These are phyloP conservation scores for Nothophaeocryptopus gaeumannii DNA, from an alignment of 2,329 filamentous ascomycete species.

Conservation along the genomic window DNA sequence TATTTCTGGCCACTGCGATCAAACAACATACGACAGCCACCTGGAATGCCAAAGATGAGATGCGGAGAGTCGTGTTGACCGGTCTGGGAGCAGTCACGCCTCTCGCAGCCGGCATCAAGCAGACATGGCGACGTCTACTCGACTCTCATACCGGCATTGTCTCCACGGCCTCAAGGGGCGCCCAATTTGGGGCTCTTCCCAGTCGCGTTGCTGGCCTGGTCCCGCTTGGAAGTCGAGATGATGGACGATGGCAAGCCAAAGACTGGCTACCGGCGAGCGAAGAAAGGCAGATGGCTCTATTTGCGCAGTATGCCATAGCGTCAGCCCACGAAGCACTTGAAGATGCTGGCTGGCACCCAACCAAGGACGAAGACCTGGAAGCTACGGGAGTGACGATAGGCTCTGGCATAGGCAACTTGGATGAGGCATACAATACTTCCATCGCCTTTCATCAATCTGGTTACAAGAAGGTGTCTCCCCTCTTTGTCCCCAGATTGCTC, in stretches of 20 bases:
- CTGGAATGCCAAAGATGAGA: conserved; percentile 35
- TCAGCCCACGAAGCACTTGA: conserved; percentile 80
- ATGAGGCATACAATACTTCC: conserved; percentile 83
- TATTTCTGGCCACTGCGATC: not conserved
- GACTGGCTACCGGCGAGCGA: conserved; percentile 53
- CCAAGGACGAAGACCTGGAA: conserved; percentile 61
- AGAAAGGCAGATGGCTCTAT: conserved; percentile 78
- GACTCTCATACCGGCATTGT: conserved; percentile 77
- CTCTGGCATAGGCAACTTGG: conserved; percentile 91
- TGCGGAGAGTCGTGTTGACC: conserved; percentile 52
- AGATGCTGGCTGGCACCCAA: conserved; percentile 75
- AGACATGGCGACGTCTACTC: conserved; percentile 77
- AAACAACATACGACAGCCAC: conserved; percentile 6
- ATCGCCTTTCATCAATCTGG: conserved; percentile 72
- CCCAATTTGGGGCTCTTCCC: conserved; percentile 68
- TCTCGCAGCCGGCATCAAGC: conserved; percentile 50
- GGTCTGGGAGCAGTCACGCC: conserved; percentile 49
- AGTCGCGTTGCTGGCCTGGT: conserved; percentile 84
- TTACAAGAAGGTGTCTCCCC: conserved; percentile 86
- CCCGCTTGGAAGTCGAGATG: conserved; percentile 52
- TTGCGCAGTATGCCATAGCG: conserved; percentile 87
- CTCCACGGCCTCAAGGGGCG: conserved; percentile 63
- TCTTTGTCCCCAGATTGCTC: conserved; percentile 88
- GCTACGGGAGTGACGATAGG: conserved; percentile 87
- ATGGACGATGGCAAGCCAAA: conserved; percentile 47